Evolutionary conservation across 2,329 filamentous ascomycete genomes (phyloP).

Genomic region (Cadophora sp.): DNA sequence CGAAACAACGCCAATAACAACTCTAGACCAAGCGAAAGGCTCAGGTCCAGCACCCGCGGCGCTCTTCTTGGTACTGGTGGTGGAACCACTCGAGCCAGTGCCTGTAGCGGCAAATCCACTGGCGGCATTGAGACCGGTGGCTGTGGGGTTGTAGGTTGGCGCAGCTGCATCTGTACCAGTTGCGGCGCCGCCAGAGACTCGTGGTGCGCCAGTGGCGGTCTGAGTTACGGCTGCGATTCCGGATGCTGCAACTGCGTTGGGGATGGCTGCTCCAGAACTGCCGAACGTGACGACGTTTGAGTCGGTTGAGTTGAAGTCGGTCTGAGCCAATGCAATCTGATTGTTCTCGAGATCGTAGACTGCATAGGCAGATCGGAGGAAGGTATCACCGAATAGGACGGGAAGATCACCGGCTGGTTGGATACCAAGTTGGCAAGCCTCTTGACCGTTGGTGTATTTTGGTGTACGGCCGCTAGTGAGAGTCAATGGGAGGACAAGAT

Average conservation of each 20-base stretch:
- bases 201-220: constrained; percentile 41
- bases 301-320: constrained; percentile 51
- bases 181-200: constrained; percentile 29
- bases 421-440: constrained; percentile 63
- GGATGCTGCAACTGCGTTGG: constrained; percentile 36
- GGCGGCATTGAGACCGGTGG: constrained; percentile 40
- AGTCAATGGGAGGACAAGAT: constrained; percentile 51
- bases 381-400: constrained; percentile 57
- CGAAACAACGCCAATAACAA: constrained; percentile 34
- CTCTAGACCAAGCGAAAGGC: constrained; percentile 41
- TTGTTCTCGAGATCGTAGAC: constrained; percentile 61
- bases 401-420: constrained; percentile 45
- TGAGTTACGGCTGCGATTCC: constrained; percentile 39
- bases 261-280: constrained; percentile 41
- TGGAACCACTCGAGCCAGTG: constrained; percentile 17
- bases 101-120: constrained; percentile 36
- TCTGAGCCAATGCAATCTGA: constrained; percentile 57
- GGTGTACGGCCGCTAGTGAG: constrained; percentile 44
- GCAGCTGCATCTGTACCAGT: constrained; percentile 27
- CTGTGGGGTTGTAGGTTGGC: constrained; percentile 39
- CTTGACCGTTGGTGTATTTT: constrained; percentile 42
- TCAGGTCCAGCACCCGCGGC: constrained; percentile 34
- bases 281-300: constrained; percentile 44
- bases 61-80: constrained; percentile 36
- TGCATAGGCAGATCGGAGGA: constrained; percentile 60